Percentiles rank a stretch among this genome's conserved stretches.
phyloP scores from a whole-genome alignment of 2,329 filamentous ascomycete species.

The Talaromyces pinophilus region DNA sequence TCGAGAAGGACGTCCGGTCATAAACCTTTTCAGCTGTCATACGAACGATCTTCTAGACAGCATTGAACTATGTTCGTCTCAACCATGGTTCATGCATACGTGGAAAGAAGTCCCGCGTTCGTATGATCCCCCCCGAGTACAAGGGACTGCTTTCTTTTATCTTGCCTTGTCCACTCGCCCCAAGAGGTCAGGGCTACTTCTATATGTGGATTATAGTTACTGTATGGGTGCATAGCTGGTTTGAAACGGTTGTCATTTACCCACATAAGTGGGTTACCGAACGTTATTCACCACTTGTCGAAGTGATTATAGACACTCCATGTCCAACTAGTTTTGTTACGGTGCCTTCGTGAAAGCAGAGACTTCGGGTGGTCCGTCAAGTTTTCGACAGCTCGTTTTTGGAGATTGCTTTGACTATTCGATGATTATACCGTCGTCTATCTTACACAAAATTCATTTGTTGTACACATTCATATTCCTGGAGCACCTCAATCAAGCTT shows the following conservation, averaged over 20 bases:
- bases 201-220: not conserved
- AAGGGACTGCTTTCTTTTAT: not conserved
- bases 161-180: not conserved
- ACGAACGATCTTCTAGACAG: not conserved
- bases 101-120: not conserved
- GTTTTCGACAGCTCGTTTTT: not conserved
- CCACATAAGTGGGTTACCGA: not conserved
- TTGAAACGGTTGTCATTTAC: not conserved
- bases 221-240: not conserved
- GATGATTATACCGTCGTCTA: not conserved
- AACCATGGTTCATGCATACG: not conserved
- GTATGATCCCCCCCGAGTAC: not conserved
- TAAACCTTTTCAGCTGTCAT: not conserved
- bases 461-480: not conserved
- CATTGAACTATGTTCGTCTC: not conserved
- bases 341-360: not conserved
- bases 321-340: not conserved
- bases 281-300: not conserved
- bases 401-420: not conserved
- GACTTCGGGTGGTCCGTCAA: not conserved
- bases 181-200: not conserved
- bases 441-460: not conserved
- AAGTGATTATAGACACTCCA: not conserved
- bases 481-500: slow-evolving; percentile 2
- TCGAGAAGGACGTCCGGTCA: not conserved